These are phyloP conservation scores for Xylaria hypoxylon DNA, from an alignment of 2,329 filamentous ascomycete species.

Conservation along the genomic window DNA sequence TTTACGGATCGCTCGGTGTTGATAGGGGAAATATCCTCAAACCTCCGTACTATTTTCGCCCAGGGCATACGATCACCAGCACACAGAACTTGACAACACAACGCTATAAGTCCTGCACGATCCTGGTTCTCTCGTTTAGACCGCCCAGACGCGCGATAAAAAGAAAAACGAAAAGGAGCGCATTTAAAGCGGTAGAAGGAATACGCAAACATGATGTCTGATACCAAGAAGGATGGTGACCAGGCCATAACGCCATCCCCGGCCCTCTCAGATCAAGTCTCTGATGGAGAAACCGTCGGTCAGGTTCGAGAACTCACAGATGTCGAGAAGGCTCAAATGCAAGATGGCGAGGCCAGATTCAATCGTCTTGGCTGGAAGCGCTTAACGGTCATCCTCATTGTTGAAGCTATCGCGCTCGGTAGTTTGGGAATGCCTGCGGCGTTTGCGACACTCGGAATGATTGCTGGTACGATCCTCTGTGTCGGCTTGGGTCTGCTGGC, in stretches of 20 bases:
- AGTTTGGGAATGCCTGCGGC: conserved; percentile 63
- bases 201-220: conserved; percentile 24
- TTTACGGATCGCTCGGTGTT: conserved; percentile 6
- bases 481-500: conserved; percentile 59
- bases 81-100: not conserved
- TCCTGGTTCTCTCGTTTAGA: not conserved
- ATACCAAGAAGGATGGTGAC: conserved; percentile 40
- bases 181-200: not conserved
- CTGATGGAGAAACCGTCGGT: conserved; percentile 47
- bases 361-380: conserved; percentile 68
- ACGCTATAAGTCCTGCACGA: not conserved
- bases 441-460: conserved; percentile 67
- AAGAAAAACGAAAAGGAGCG: not conserved
- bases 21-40: not conserved
- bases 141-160: not conserved
- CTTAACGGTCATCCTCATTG: conserved; percentile 66
- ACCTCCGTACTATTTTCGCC: not conserved
- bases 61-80: not conserved
- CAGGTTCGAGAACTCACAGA: conserved; percentile 55
- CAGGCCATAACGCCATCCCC: conserved; percentile 31
- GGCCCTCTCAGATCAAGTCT: conserved; percentile 32
- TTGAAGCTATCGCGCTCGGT: conserved; percentile 68
- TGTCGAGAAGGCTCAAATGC: conserved; percentile 60
- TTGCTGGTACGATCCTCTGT: conserved; percentile 59
- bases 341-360: conserved; percentile 61